Evolutionary conservation across 2,329 filamentous ascomycete genomes (phyloP).

Genomic region (Talaromyces funiculosus): DNA sequence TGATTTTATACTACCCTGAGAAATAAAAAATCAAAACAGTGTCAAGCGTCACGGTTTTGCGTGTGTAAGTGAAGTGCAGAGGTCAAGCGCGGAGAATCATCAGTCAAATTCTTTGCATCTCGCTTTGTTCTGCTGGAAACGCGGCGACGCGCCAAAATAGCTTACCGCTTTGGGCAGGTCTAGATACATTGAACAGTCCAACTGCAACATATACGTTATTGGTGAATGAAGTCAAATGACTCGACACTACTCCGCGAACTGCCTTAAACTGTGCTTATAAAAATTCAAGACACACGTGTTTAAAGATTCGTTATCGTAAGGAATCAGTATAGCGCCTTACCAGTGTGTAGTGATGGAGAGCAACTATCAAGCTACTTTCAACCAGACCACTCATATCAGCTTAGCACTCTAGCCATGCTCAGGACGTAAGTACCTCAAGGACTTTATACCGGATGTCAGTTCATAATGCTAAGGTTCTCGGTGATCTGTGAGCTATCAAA

Average conservation of each 20-base stretch:
- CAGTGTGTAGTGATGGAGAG: not conserved
- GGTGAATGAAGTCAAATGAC: not conserved
- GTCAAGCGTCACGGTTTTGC: not conserved
- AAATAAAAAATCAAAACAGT: not conserved
- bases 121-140: not conserved
- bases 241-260: not conserved
- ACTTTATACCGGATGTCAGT: not conserved
- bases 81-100: not conserved
- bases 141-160: conserved; percentile 10
- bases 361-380: not conserved
- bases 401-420: not conserved
- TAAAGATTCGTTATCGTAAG: not conserved
- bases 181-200: not conserved
- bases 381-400: too few species aligned
- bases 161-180: conserved; percentile 7
- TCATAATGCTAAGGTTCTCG: not conserved
- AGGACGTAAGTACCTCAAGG: not conserved
- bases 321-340: not conserved
- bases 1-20: too few species aligned
- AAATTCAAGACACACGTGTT: not conserved
- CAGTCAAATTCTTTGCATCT: not conserved
- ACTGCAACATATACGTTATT: not conserved
- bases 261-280: not conserved
- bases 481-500: not conserved
- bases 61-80: not conserved